Percentiles rank a stretch among this genome's conserved stretches.
These are phyloP conservation scores for Cantharellus cinnabarinus DNA, from an alignment of 768 basidiomycete genomes.

Conservation along the genomic window DNA sequence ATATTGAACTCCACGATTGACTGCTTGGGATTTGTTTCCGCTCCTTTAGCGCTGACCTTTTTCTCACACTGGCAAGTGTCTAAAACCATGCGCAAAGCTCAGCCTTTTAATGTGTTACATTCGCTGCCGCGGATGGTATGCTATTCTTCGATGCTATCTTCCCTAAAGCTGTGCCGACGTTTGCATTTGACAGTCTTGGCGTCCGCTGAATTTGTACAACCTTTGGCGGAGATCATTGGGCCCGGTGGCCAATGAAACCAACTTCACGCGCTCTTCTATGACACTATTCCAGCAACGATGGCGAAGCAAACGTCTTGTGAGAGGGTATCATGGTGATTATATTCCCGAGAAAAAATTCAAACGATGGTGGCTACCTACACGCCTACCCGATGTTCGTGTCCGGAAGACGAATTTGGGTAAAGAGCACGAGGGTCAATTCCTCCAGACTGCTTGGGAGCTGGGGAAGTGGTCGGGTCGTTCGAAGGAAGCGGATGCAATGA, in stretches of 20 bases:
- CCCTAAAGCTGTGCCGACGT: not conserved
- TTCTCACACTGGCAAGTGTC: too few relatives aligned
- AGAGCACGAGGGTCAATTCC: not conserved
- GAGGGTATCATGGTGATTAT: slow-evolving; percentile 90
- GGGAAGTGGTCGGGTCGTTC: slow-evolving; percentile 30
- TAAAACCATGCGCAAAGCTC: not conserved
- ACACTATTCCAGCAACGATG: slow-evolving; percentile 86
- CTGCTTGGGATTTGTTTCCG: too few relatives aligned
- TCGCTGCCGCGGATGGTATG: slow-evolving; percentile 64
- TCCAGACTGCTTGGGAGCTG: slow-evolving; percentile 18
- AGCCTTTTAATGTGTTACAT: not conserved
- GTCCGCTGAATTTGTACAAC: slow-evolving; percentile 54
- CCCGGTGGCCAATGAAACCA: slow-evolving; percentile 26
- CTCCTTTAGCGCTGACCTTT: too few relatives aligned
- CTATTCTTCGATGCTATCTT: not conserved
- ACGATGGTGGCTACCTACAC: slow-evolving; percentile 78
- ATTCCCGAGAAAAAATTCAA: slow-evolving; percentile 88
- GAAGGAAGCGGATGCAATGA: not conserved
- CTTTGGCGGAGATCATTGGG: slow-evolving; percentile 59
- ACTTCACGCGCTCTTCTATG: slow-evolving; percentile 34
- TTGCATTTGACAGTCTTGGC: slow-evolving; percentile 9
- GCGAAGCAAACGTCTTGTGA: slow-evolving; percentile 64
- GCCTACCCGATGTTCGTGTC: slow-evolving; percentile 69
- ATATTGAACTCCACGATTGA: too few relatives aligned
- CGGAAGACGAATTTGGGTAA: slow-evolving; percentile 13